Evolutionary conservation across 2,329 filamentous ascomycete genomes (phyloP).

Genomic region (Ceratocystis smalleyi): DNA sequence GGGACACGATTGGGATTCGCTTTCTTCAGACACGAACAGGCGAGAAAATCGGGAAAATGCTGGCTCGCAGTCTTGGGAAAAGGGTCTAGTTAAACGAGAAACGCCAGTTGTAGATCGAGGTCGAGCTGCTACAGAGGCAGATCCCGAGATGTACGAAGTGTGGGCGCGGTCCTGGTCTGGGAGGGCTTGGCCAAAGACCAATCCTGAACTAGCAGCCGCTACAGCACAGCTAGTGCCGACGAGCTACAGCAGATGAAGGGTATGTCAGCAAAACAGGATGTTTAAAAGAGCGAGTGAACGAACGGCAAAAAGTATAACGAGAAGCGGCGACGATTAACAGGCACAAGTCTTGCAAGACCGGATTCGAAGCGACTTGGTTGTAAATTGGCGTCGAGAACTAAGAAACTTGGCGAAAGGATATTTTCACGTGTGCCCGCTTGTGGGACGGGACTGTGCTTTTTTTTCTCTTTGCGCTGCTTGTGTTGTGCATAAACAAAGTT

Average conservation of each 20-base stretch:
- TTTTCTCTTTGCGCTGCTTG: not conserved
- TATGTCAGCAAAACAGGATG: not conserved
- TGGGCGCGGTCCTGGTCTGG: constrained; percentile 22
- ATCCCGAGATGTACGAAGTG: constrained; percentile 13
- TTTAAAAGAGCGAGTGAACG: not conserved
- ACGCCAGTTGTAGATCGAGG: constrained; percentile 7
- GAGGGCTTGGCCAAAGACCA: constrained; percentile 41
- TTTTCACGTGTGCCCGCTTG: constrained; percentile 5
- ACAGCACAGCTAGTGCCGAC: constrained; percentile 47
- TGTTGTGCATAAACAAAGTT: constrained; percentile 4
- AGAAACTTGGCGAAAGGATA: not conserved
- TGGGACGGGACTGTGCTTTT: constrained; percentile 6
- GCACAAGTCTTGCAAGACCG: not conserved
- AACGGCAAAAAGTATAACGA: too few species aligned
- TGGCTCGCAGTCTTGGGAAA: constrained; percentile 15
- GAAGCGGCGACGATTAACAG: not conserved
- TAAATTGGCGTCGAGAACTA: constrained; percentile 15
- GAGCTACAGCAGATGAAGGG: constrained; percentile 29
- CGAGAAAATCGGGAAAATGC: constrained; percentile 10
- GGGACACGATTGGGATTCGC: not conserved
- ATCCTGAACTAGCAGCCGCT: constrained; percentile 42
- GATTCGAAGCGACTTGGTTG: not conserved
- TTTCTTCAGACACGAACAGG: constrained; percentile 4
- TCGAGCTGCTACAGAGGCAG: constrained; percentile 5
- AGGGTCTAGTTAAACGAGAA: constrained; percentile 10